Percentiles rank a stretch among this genome's conserved stretches.
phyloP scores from a whole-genome alignment of 2,329 filamentous ascomycete species.

The Nannizziopsis barbatae region DNA sequence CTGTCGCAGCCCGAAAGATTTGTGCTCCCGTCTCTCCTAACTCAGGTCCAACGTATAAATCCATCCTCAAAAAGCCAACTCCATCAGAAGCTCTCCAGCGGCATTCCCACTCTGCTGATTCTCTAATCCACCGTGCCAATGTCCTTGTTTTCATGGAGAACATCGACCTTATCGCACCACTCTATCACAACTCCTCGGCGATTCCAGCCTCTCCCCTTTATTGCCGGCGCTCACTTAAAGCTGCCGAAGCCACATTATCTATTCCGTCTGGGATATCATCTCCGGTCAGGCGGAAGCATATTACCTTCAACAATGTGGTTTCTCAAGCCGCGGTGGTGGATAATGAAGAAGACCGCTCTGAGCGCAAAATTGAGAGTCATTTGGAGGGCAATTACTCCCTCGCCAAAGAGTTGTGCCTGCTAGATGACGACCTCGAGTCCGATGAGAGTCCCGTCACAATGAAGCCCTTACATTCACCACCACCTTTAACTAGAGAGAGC shows the following conservation, averaged over 20 bases:
- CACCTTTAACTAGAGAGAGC: constrained; percentile 43
- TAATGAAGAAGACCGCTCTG: constrained; percentile 43
- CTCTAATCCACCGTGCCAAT: constrained; percentile 77
- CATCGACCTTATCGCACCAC: constrained; percentile 40
- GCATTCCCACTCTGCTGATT: constrained; percentile 75
- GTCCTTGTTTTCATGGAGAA: constrained; percentile 66
- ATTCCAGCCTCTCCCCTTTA: constrained; percentile 58
- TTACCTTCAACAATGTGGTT: constrained; percentile 93
- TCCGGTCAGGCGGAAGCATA: constrained; percentile 60
- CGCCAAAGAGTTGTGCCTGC: constrained; percentile 33
- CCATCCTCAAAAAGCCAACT: constrained; percentile 90
- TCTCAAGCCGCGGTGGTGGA: constrained; percentile 87
- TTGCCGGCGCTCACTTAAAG: constrained; percentile 45
- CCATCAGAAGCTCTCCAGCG: constrained; percentile 94
- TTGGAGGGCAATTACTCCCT: constrained; percentile 16
- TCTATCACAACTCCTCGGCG: constrained; percentile 41
- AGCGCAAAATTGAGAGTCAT: constrained; percentile 25
- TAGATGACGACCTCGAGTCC: constrained; percentile 51
- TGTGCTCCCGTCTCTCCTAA: constrained; percentile 49
- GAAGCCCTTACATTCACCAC: constrained; percentile 49
- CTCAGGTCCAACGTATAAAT: constrained; percentile 64
- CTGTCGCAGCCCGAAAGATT: constrained; percentile 40
- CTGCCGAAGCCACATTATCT: constrained; percentile 30
- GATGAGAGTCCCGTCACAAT: constrained; percentile 75
- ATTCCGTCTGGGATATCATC: constrained; percentile 59